Conservation (phyloP, 352 stramenopile species). For the Pythium folliculosum region DNA sequence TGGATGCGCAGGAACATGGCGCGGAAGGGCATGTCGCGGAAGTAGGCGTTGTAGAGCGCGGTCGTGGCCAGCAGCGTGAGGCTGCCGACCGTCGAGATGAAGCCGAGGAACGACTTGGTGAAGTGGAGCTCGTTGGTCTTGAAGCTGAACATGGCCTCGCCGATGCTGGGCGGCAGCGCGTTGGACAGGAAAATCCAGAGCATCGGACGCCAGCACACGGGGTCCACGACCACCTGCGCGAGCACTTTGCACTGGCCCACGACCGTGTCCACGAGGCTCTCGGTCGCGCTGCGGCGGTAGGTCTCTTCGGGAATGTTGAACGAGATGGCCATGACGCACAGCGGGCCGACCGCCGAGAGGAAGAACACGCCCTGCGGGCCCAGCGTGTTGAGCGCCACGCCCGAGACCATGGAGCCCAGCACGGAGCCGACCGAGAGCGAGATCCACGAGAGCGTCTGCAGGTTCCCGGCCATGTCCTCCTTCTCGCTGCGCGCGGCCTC, state of each 20-base stretch:
- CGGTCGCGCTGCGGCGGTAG: conserved; percentile 26
- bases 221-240: conserved; percentile 61
- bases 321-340: conserved; percentile 68
- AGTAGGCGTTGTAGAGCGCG: conserved; percentile 79
- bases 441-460: conserved; percentile 81
- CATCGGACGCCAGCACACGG: conserved; percentile 77
- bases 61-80: conserved; percentile 73
- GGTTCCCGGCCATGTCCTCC: conserved; percentile 72
- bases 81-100: conserved; percentile 75
- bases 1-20: conserved; percentile 78
- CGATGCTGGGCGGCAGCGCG: conserved; percentile 64
- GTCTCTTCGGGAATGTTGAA: conserved; percentile 58
- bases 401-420: conserved; percentile 69
- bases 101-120: conserved; percentile 75
- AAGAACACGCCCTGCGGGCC: conserved; percentile 74
- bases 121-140: conserved; percentile 77
- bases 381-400: conserved; percentile 55
- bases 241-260: conserved; percentile 50
- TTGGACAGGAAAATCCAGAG: conserved; percentile 85
- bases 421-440: conserved; percentile 72
- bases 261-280: conserved; percentile 57
- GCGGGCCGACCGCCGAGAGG: conserved; percentile 63
- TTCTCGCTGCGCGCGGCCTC: conserved; percentile 68
- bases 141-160: conserved; percentile 85
- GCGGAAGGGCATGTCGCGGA: conserved; percentile 76